Evolutionary conservation across 345 rosid species (phyloP).

Genomic region (Dovyalis caffra): DNA sequence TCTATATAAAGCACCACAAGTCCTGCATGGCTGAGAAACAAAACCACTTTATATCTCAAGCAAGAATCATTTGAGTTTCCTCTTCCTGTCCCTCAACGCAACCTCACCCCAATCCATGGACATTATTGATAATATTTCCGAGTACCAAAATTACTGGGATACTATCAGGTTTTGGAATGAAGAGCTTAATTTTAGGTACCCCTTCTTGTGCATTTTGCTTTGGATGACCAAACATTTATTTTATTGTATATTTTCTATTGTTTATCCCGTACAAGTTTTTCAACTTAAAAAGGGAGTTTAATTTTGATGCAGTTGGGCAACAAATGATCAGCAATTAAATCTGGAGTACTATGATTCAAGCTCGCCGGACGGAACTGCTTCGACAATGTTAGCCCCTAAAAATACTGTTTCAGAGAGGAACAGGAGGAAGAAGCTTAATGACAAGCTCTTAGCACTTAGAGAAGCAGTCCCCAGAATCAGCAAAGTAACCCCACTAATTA

Average conservation of each 20-base stretch:
- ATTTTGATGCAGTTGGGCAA: slow-evolving; percentile 16
- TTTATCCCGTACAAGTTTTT: no score
- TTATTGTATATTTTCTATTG: background rate
- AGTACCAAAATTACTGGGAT: slow-evolving; percentile 61
- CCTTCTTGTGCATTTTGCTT: background rate
- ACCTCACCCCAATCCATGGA: slow-evolving; percentile 22
- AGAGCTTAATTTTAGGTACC: slow-evolving; percentile 32
- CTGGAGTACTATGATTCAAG: slow-evolving; percentile 70
- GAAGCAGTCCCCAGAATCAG: slow-evolving; percentile 93
- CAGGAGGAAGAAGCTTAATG: slow-evolving; percentile 83
- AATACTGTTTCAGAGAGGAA: slow-evolving; percentile 89
- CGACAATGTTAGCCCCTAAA: slow-evolving; percentile 67
- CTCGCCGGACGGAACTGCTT: slow-evolving; percentile 81
- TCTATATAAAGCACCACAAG: no score
- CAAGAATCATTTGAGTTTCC: background rate
- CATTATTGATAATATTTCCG: slow-evolving; percentile 42
- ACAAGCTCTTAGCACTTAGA: slow-evolving; percentile 81
- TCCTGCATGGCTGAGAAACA: background rate
- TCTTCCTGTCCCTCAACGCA: no score
- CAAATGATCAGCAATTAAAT: slow-evolving; percentile 17
- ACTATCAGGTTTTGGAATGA: slow-evolving; percentile 54
- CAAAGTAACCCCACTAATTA: slow-evolving; percentile 64
- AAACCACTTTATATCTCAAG: background rate
- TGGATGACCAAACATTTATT: background rate
- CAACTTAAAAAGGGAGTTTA: background rate